Evolutionary conservation across 140 eudicot species (phyloP), one percentile per base, ranked within the genome.

Genomic region (Erigeron philadelphicus): DNA sequence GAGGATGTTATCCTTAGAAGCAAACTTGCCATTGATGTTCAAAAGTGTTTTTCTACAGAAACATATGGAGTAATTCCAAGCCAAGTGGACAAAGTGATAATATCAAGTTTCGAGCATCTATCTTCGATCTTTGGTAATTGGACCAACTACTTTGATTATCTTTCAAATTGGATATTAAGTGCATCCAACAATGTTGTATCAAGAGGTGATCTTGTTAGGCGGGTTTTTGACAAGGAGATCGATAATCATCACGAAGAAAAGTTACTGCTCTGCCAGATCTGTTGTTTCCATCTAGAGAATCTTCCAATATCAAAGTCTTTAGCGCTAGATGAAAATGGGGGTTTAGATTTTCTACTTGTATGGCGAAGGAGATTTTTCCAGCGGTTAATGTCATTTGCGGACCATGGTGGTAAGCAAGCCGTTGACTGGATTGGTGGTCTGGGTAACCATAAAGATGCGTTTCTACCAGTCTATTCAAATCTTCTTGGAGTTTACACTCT

Each of bases 191-290:
- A 54, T 56, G 83, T 72, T 15, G 72, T 75, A 11, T 82, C 95
- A 35, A 65, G 79, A 72, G 95, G 95, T 41, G 95, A 94, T 81
- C 95, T 89, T 61, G 95, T 94, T 38, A 85, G 93, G 79, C 86
- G 84, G 66, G 95, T 94, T 78, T 94, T 94, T 11, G 99, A 94
- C 82, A 94, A 94, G 79, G 99, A 94, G 83, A 85, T 94, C n/a
- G 99, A 94, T 68, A 94, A 94, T 67, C 90, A 86, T 67, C 99
- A 94, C 31, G 97, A 94, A 77, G 99, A 94, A 63, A 94, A 94
- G 62, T 68, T 94, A 42, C 73, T 94, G 21, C 71, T 94, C 17
- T 89, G 95, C 48, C 99, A 94, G 84, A 76, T 89, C 11, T 89
- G 95, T 61, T 93, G 99, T 79, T 87, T 75, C 38, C 94, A 89